phyloP scores from a whole-genome alignment of 257 asterid genomes.

The Jacaranda copaia region DNA sequence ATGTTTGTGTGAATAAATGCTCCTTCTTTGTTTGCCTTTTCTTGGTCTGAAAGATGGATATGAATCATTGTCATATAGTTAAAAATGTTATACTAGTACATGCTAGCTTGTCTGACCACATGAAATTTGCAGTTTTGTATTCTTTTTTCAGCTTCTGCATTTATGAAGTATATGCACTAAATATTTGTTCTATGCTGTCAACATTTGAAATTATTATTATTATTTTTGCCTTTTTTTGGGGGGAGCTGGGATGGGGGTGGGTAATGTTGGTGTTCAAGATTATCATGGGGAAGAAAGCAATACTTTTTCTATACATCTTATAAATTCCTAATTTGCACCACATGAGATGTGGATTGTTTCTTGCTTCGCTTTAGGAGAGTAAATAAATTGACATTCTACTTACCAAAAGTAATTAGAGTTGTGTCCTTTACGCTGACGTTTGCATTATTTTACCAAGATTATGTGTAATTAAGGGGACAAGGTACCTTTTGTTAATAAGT shows the following conservation, averaged over 20 bases:
- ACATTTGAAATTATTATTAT: not conserved
- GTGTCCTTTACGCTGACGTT: not conserved
- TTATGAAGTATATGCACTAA: not conserved
- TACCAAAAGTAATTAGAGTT: not conserved
- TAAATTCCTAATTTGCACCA: conserved; percentile 13
- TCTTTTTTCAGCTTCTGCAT: not conserved
- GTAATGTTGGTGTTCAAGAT: not conserved
- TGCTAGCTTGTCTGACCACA: conserved; percentile 21
- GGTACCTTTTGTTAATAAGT: not conserved
- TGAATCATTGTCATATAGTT: not conserved
- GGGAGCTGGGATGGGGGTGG: not conserved
- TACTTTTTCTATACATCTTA: not conserved
- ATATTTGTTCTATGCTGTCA: not conserved
- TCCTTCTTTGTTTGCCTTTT: not conserved
- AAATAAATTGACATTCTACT: not conserved
- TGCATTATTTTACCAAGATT: conserved; percentile 4
- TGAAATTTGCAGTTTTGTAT: conserved; percentile 15
- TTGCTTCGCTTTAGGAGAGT: not conserved
- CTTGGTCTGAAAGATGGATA: conserved; percentile 14
- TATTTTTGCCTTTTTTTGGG: not conserved
- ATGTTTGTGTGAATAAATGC: not conserved
- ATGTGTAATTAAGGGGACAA: not conserved
- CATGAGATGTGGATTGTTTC: conserved; percentile 2
- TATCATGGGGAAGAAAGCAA: conserved; percentile 11
- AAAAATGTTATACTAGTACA: not conserved